phyloP scores from a whole-genome alignment of 2,329 filamentous ascomycete genomes.

The Clonostachys sp. region DNA sequence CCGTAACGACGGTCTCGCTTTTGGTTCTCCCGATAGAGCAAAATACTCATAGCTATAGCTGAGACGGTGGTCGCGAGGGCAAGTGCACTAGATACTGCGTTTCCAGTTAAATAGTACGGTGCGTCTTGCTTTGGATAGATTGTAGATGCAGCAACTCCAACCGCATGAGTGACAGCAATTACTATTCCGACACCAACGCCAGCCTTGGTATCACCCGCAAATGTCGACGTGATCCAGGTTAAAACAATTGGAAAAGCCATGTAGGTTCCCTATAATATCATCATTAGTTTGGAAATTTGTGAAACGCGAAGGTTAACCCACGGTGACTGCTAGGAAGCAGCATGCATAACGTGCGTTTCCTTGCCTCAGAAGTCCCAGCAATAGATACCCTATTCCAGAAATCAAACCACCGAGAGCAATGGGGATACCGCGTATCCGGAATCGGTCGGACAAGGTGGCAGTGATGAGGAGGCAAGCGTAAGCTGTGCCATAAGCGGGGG shows the following conservation, averaged over 20 bases:
- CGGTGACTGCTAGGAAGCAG: constrained; percentile 8
- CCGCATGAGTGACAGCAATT: constrained; percentile 8
- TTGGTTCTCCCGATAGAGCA: constrained; percentile 5
- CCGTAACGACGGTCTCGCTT: constrained; percentile 5
- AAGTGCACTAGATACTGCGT: constrained; percentile 6
- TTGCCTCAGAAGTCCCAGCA: constrained; percentile 4
- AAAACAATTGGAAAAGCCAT: constrained; percentile 10
- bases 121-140: constrained; percentile 8
- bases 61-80: constrained; percentile 3
- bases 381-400: constrained; percentile 6
- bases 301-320: neutral
- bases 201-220: constrained; percentile 9
- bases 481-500: constrained; percentile 5
- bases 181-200: constrained; percentile 9
- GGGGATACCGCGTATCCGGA: constrained; percentile 3
- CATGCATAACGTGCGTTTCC: constrained; percentile 4
- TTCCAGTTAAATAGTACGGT: constrained; percentile 8
- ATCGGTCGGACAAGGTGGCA: constrained; percentile 5
- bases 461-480: constrained; percentile 4
- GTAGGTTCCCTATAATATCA: constrained; percentile 3
- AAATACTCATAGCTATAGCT: constrained; percentile 6
- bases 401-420: constrained; percentile 5
- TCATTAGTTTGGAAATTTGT: neutral
- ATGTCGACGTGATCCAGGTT: constrained; percentile 9
- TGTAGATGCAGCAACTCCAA: constrained; percentile 8